Percentiles rank a stretch among this genome's conserved stretches.
phyloP scores from a whole-genome alignment of 108 stramenopile species.

The Tribonema minus region DNA sequence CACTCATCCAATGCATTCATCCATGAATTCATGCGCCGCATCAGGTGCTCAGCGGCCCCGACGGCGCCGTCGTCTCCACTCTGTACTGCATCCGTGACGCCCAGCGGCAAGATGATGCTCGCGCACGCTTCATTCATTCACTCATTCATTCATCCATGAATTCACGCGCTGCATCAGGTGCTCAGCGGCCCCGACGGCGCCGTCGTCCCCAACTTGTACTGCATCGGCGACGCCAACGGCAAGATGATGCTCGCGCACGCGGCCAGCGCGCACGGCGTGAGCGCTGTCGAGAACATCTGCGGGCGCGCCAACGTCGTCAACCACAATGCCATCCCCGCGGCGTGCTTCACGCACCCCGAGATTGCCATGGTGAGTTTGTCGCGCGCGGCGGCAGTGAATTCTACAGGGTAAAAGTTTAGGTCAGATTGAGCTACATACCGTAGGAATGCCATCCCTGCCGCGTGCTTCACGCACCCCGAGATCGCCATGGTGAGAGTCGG shows the following conservation, averaged over 20 bases:
- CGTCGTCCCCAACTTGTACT: slow-evolving; percentile 83
- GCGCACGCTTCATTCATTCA: too few relatives aligned
- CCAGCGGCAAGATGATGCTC: slow-evolving; percentile 97
- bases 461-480: slow-evolving; percentile 98
- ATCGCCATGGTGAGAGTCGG: slow-evolving; percentile 82
- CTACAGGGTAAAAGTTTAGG: too few relatives aligned
- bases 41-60: slow-evolving; percentile 78
- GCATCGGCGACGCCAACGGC: slow-evolving; percentile 99
- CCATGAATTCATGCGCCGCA: too few relatives aligned
- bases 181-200: slow-evolving; percentile 69
- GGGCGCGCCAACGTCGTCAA: slow-evolving; percentile 81
- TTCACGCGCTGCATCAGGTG: too few relatives aligned
- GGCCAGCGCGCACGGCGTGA: slow-evolving; percentile 92
- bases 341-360: slow-evolving; percentile 98
- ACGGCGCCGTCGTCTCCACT: slow-evolving; percentile 70
- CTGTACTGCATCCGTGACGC: slow-evolving; percentile 99
- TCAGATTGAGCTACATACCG: too few relatives aligned
- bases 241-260: slow-evolving; percentile 99
- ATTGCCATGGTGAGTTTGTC: slow-evolving; percentile 75
- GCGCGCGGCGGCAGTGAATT: too few relatives aligned
- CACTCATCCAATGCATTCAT: too few relatives aligned
- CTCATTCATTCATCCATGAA: too few relatives aligned
- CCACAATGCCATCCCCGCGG: slow-evolving; percentile 89
- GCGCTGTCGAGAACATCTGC: slow-evolving; percentile 91
- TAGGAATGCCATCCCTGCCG: slow-evolving; percentile 94